Evolutionary conservation across 1,284 basidiomycete genomes (phyloP).

Genomic region (Pholiota adiposa): DNA sequence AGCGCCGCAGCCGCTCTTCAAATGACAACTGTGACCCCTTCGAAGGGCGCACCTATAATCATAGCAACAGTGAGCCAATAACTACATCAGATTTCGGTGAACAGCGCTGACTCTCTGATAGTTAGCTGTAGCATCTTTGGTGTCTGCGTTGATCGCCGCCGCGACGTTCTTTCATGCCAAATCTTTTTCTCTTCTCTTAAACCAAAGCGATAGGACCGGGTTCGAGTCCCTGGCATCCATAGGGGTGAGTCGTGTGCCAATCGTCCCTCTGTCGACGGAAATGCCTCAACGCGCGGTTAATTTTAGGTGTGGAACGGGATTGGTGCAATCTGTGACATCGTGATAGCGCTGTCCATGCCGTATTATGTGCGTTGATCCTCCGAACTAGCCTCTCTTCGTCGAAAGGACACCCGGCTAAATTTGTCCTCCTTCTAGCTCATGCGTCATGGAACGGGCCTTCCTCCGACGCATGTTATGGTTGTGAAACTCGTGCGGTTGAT

Average conservation of each 20-base stretch:
- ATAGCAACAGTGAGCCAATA: slow-evolving; percentile 24
- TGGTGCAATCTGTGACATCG: slow-evolving; percentile 34
- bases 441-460: slow-evolving; percentile 30
- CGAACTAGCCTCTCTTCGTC: neutral
- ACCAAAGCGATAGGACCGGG: slow-evolving; percentile 1
- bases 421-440: slow-evolving; percentile 22
- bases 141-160: slow-evolving; percentile 25
- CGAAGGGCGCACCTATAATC: slow-evolving; percentile 22
- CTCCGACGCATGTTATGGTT: slow-evolving; percentile 29
- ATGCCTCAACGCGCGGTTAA: neutral
- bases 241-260: slow-evolving; percentile 23
- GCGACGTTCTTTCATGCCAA: slow-evolving; percentile 23
- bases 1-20: neutral
- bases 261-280: neutral
- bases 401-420: neutral
- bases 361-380: slow-evolving; percentile 27
- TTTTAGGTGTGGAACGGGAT: slow-evolving; percentile 34
- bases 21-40: neutral
- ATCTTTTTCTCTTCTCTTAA: slow-evolving; percentile 18
- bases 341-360: slow-evolving; percentile 32
- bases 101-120: slow-evolving; percentile 4
- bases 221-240: slow-evolving; percentile 23
- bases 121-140: slow-evolving; percentile 24
- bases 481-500: slow-evolving; percentile 30
- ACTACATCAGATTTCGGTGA: no score